Conservation (phyloP, 2,329 filamentous ascomycete species). For the Phialophora expanda region DNA sequence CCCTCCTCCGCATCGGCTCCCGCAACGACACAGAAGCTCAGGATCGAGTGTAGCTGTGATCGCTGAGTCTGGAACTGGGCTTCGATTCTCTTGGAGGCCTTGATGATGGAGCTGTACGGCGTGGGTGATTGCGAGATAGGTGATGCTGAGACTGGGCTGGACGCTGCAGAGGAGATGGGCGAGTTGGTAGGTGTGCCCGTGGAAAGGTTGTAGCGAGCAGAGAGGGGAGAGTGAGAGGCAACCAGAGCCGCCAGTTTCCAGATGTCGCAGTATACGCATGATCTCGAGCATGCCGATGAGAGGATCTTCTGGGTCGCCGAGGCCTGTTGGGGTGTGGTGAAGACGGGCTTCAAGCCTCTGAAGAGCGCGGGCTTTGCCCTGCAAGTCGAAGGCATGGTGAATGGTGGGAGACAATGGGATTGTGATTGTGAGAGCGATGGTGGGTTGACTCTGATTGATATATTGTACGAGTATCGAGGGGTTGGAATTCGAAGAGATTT, state of each 20-base stretch:
- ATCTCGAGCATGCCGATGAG: slow-evolving; percentile 30
- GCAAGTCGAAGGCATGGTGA: slow-evolving; percentile 30
- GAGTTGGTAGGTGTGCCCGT: slow-evolving; percentile 29
- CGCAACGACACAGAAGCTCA: slow-evolving; percentile 39
- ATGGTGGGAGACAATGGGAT: slow-evolving; percentile 7
- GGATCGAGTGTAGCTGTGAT: slow-evolving; percentile 36
- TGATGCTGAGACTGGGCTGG: slow-evolving; percentile 23
- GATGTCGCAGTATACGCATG: slow-evolving; percentile 40
- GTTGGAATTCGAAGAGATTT: slow-evolving; percentile 18
- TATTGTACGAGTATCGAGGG: slow-evolving; percentile 16
- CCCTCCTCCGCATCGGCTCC: slow-evolving; percentile 37
- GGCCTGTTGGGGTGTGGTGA: slow-evolving; percentile 27
- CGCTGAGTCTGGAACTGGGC: slow-evolving; percentile 38
- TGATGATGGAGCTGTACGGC: slow-evolving; percentile 28
- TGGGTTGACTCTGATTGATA: neutral
- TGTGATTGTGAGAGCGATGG: slow-evolving; percentile 11
- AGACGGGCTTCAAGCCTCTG: slow-evolving; percentile 33
- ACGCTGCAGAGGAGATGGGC: slow-evolving; percentile 25
- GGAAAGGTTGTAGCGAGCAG: slow-evolving; percentile 33
- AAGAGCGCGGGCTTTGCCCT: slow-evolving; percentile 34
- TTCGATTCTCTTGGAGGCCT: slow-evolving; percentile 37
- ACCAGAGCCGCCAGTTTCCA: slow-evolving; percentile 39
- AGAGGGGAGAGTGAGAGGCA: slow-evolving; percentile 35
- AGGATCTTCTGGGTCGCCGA: slow-evolving; percentile 34
- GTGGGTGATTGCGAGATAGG: slow-evolving; percentile 27